Base-by-base conservation (phyloP, 1,284 basidiomycete species). In the Ustilago cynodontis region DNA sequence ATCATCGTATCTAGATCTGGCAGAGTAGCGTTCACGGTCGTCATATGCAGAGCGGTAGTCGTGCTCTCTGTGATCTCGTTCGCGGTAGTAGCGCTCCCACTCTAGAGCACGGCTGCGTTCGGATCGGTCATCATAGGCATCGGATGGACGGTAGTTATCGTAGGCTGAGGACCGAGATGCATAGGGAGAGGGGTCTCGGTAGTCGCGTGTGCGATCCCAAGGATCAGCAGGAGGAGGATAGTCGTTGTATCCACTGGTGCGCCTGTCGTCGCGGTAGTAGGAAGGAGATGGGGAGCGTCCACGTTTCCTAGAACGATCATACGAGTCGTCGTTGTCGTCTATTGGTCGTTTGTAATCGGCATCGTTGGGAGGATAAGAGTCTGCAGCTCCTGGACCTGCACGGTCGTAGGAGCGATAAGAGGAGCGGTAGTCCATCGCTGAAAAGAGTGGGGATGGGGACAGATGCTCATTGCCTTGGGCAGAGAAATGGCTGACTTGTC, bases 11-110 rank as follows among this genome's bases (percentile, higher is more conserved):
- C 71, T 54, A 29, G 61, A 59, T 14, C 77, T 52, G 14, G 67
- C 64, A 3, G 68, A 67, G 53, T 79, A 73, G 35, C 77, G 64
- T 16, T 76, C 66, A 28, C 73, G 70, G 8, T 70, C 73, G 18
- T 67, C 63, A 50, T 68, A 67, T 14, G 47, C 18, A 29, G 66
- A 59, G 28, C 63, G 62, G 29, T 71, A 66, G 47, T 65, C 59
- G 41, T 71, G 69, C 5, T 71, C 65, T 14, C 64, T 53, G 9
- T 63, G 60, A 16, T 72, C 72, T 14, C 66, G 49, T n/a, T 73
- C 70, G 43, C 77, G 77, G 37, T 77, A 73, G 62, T 74, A 77
- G 0, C 71, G 59, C 5, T 77, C 60, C 75, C 75, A 77, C 51
- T 77, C 75, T 37, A 57, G 53, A 1, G 71, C 60, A 22, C 73